Evolutionary conservation across 2,329 filamentous ascomycete species (phyloP), one percentile per base, ranked within the genome.

Genomic region (Xylariomycetidae sp.): DNA sequence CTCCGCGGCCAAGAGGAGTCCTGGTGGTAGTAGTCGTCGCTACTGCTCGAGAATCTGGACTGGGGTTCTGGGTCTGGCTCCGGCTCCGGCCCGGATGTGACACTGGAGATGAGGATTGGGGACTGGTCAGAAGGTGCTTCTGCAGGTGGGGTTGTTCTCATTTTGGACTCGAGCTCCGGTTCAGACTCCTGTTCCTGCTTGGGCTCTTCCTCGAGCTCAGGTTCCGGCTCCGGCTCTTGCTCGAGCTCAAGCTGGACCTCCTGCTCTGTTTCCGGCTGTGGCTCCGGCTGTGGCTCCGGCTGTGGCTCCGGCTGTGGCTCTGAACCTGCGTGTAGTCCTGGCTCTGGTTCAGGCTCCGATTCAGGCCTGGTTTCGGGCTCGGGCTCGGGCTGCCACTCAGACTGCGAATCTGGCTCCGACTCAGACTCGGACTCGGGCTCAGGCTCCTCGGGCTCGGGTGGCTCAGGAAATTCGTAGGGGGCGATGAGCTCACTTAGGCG

Each of bases 31-130:
- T 43, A 34, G 3, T 46, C 40, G 4, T 45, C 42, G 23, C 38
- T 53, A 25, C 46, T 45, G 8, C 31, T 27, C 7, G 48, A 53
- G 30, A 50, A 50, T 20, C 30, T 37, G 4, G 49, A 51, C 25
- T n/a, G n/a, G n/a, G n/a, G n/a, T n/a, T n/a, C n/a, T n/a, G n/a
- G n/a, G n/a, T n/a, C n/a, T n/a, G n/a, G n/a, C n/a, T n/a, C n/a
- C n/a, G n/a, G n/a, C n/a, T n/a, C n/a, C n/a, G n/a, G n/a, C n/a
- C n/a, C n/a, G n/a, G n/a, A n/a, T n/a, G n/a, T n/a, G n/a, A n/a
- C n/a, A n/a, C n/a, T n/a, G n/a, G n/a, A n/a, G n/a, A n/a, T n/a
- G n/a, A n/a, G n/a, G n/a, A n/a, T n/a, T n/a, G n/a, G n/a, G n/a
- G n/a, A n/a, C n/a, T n/a, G n/a, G n/a, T n/a, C n/a, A n/a, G n/a